phyloP scores from a whole-genome alignment of 768 basidiomycete species.

The Leccinum disarticulatum region DNA sequence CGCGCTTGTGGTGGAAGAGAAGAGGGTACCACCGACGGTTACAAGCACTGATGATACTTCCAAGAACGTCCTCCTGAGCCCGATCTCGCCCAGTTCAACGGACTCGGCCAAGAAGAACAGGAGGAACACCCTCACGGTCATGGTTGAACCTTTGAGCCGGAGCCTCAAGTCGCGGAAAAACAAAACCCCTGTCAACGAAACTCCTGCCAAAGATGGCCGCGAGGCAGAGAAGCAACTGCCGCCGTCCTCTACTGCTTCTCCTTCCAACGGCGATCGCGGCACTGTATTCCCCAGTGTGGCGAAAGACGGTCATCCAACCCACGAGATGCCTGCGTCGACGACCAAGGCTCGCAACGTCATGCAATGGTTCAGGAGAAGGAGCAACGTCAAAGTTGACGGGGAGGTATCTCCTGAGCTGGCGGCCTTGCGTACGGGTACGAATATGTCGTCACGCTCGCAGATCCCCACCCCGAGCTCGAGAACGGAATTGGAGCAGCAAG shows the following conservation, averaged over 20 bases:
- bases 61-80: slow-evolving; percentile 38
- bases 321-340: slow-evolving; percentile 66
- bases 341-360: slow-evolving; percentile 93
- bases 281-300: slow-evolving; percentile 27
- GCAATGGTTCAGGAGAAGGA: slow-evolving; percentile 93
- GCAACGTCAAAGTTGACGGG: slow-evolving; percentile 42
- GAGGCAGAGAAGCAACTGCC: slow-evolving; percentile 36
- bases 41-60: slow-evolving; percentile 19
- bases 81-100: slow-evolving; percentile 28
- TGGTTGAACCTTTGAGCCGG: slow-evolving; percentile 76
- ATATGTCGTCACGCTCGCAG: slow-evolving; percentile 30
- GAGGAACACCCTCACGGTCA: slow-evolving; percentile 83
- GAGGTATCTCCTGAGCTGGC: slow-evolving; percentile 21
- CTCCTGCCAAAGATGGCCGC: slow-evolving; percentile 46
- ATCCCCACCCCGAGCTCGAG: slow-evolving; percentile 31
- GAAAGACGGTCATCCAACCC: slow-evolving; percentile 27
- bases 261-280: slow-evolving; percentile 26
- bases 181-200: slow-evolving; percentile 33
- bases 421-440: slow-evolving; percentile 19
- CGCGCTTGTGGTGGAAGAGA: slow-evolving; percentile 20
- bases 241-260: slow-evolving; percentile 32
- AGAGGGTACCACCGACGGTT: slow-evolving; percentile 8
- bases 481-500: slow-evolving; percentile 19
- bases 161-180: slow-evolving; percentile 38
- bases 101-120: slow-evolving; percentile 55